A percentile compares a stretch with the other conserved stretches of the same genome.
phyloP scores from a whole-genome alignment of 2,329 filamentous ascomycete genomes.

The Amylocarpus encephaloides region DNA sequence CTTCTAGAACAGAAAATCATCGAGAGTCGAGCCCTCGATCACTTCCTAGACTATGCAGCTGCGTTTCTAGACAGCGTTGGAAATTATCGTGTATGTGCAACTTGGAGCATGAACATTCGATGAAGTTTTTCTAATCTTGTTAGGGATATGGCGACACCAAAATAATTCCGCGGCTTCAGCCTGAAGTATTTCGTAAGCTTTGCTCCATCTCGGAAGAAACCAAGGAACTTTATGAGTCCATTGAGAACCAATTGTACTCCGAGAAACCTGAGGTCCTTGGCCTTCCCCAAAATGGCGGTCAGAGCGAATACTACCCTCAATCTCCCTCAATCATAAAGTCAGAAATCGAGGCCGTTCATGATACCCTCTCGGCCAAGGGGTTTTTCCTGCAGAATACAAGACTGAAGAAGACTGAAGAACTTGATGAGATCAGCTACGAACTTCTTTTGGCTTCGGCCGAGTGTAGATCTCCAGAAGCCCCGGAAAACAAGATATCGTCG shows the following conservation, averaged over 20 bases:
- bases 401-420: conserved; percentile 36
- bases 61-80: conserved; percentile 53
- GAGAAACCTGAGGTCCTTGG: conserved; percentile 49
- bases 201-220: not conserved
- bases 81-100: conserved; percentile 51
- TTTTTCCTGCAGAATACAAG: conserved; percentile 54
- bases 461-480: no score
- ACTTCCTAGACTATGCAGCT: conserved; percentile 49
- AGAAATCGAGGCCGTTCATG: conserved; percentile 47
- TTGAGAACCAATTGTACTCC: conserved; percentile 36
- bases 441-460: conserved; percentile 37
- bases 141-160: conserved; percentile 53
- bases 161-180: conserved; percentile 45
- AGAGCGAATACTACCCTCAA: conserved; percentile 51
- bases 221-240: conserved; percentile 27
- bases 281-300: conserved; percentile 44
- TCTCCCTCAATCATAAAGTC: conserved; percentile 43
- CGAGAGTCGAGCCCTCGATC: conserved; percentile 29
- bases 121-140: not conserved
- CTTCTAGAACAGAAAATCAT: conserved; percentile 35
- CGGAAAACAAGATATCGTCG: no score
- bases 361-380: conserved; percentile 43
- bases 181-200: conserved; percentile 31
- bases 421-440: conserved; percentile 38
- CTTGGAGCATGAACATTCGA: not conserved